phyloP scores from a whole-genome alignment of 306 rosid species.

The Urtica urens region DNA sequence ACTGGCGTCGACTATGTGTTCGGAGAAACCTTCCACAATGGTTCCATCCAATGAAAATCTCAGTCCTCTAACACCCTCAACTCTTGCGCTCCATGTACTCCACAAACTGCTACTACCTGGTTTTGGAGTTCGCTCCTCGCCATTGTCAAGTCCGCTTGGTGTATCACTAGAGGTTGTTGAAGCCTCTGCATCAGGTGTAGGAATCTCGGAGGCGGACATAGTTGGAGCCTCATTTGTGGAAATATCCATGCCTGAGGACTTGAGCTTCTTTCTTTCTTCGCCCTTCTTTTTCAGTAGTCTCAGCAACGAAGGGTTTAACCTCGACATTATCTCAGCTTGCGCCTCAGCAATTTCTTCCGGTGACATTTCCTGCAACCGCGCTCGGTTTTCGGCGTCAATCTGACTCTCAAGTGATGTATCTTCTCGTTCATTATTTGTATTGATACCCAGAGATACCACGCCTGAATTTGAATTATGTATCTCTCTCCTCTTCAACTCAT shows the following conservation, averaged over 20 bases:
- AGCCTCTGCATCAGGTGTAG: constrained; percentile 11
- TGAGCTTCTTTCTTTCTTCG: constrained; percentile 38
- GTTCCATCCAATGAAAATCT: constrained; percentile 74
- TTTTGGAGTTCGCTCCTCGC: constrained; percentile 17
- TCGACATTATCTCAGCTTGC: constrained; percentile 65
- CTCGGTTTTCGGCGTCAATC: constrained; percentile 67
- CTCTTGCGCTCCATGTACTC: constrained; percentile 84
- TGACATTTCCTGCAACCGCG: constrained; percentile 54
- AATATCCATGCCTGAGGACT: constrained; percentile 21
- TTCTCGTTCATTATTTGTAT: constrained; percentile 22
- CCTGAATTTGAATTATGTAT: constrained; percentile 16
- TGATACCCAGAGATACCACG: constrained; percentile 19
- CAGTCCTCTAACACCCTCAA: constrained; percentile 54
- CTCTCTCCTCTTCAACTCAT: constrained; percentile 7
- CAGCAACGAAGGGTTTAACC: constrained; percentile 48
- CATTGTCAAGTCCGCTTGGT: constrained; percentile 18
- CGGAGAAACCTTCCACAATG: constrained; percentile 31
- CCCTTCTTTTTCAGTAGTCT: constrained; percentile 58
- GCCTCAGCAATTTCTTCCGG: constrained; percentile 64
- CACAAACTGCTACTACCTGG: constrained; percentile 40
- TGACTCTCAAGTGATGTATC: constrained; percentile 40
- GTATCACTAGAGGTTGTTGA: constrained; percentile 16
- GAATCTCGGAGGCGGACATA: constrained; percentile 20
- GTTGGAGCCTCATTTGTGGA: constrained; percentile 17
- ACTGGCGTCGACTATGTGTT: constrained; percentile 32